A percentile compares a stretch with the other conserved stretches of the same genome.
phyloP scores from a whole-genome alignment of 202 grass and related monocot species.

The Elaeis oleifera region DNA sequence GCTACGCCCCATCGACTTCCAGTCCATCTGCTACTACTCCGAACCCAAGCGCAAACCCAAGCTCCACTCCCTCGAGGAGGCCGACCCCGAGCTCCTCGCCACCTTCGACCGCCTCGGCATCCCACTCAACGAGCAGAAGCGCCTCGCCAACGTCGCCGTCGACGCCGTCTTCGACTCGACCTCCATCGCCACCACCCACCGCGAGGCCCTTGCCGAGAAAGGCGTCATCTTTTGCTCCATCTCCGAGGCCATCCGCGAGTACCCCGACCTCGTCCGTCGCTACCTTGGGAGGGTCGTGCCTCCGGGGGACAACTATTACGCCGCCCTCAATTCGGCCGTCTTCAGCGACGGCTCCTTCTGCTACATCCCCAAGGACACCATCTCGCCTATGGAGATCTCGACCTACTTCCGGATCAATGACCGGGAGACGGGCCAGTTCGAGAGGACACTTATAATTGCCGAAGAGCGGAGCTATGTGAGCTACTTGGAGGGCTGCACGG shows the following conservation, averaged over 20 bases:
- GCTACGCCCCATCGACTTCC: conserved; percentile 56
- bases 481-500: conserved; percentile 95
- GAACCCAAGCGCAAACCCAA: conserved; percentile 84
- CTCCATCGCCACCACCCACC: conserved; percentile 88
- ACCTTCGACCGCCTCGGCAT: conserved; percentile 91
- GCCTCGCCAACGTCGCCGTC: conserved; percentile 84
- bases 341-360: conserved; percentile 98
- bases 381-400: conserved; percentile 90
- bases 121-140: conserved; percentile 87
- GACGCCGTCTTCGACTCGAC: conserved; percentile 91
- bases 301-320: conserved; percentile 77
- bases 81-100: conserved; percentile 63
- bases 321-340: conserved; percentile 87
- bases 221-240: conserved; percentile 99
- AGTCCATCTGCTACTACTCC: conserved; percentile 86
- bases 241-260: conserved; percentile 86
- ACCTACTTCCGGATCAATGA: conserved; percentile 98
- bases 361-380: conserved; percentile 89
- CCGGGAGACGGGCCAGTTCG: conserved; percentile 78
- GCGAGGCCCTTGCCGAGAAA: conserved; percentile 60
- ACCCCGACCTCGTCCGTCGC: conserved; percentile 63
- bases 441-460: conserved; percentile 83
- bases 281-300: conserved; percentile 73
- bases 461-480: conserved; percentile 72
- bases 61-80: conserved; percentile 75